These are phyloP conservation scores for Penicillium taxi DNA, from an alignment of 495 filamentous ascomycete genomes.

Conservation along the genomic window DNA sequence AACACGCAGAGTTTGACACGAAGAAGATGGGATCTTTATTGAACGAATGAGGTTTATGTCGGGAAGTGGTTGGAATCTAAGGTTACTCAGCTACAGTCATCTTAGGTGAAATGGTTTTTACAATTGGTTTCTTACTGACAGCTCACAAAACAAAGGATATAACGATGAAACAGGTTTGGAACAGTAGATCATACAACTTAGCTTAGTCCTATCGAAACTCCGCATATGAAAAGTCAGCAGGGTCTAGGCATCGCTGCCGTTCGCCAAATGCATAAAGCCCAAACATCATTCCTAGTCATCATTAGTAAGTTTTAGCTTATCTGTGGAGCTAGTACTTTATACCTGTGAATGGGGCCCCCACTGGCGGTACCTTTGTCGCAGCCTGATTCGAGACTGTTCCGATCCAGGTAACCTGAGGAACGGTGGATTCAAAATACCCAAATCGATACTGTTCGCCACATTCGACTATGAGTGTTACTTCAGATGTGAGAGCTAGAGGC, in stretches of 20 bases:
- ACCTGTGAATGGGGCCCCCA: slow-evolving; percentile 33
- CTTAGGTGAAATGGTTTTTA: too few species aligned
- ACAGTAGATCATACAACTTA: too few species aligned
- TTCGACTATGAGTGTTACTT: slow-evolving; percentile 19
- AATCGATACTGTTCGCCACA: slow-evolving; percentile 25
- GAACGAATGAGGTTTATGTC: too few species aligned
- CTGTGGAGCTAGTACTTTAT: neutral
- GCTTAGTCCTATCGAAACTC: neutral
- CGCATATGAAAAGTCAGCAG: slow-evolving; percentile 37
- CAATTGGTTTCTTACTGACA: too few species aligned
- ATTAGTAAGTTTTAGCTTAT: neutral
- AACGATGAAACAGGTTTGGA: too few species aligned
- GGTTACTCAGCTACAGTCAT: too few species aligned
- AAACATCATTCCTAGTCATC: slow-evolving; percentile 30
- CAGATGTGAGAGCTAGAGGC: slow-evolving; percentile 2
- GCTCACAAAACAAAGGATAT: too few species aligned
- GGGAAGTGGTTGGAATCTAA: too few species aligned
- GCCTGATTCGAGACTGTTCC: slow-evolving; percentile 17
- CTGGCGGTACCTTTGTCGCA: slow-evolving; percentile 25
- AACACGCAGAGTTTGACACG: too few species aligned
- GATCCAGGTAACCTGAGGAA: slow-evolving; percentile 17
- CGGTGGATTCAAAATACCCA: slow-evolving; percentile 17
- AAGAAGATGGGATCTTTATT: too few species aligned
- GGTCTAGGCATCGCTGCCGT: slow-evolving; percentile 26
- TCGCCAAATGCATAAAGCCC: slow-evolving; percentile 41